Percentiles rank a stretch among this genome's conserved stretches.
phyloP scores from a whole-genome alignment of 495 filamentous ascomycete species.

The Xylaria flabelliformis region DNA sequence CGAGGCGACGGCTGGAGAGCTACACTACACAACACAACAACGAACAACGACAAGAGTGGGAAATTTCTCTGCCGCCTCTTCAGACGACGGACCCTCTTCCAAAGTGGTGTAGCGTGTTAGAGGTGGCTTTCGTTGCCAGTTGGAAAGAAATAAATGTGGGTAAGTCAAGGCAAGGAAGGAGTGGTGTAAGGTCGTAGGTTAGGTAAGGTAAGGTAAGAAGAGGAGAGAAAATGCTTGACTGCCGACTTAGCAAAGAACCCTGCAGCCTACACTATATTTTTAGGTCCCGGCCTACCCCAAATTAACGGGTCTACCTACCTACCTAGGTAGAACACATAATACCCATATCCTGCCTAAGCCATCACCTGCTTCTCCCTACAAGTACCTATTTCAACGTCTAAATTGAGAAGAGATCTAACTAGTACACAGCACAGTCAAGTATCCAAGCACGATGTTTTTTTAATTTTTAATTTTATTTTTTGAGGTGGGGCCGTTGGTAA shows the following conservation, averaged over 20 bases:
- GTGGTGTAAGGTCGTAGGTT: background rate
- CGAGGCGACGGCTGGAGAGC: background rate
- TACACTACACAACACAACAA: background rate
- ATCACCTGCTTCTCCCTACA: background rate
- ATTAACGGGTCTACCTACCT: no score
- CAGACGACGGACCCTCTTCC: constrained; percentile 16
- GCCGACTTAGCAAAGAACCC: background rate
- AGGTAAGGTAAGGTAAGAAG: background rate
- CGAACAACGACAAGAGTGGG: background rate
- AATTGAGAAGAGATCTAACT: background rate
- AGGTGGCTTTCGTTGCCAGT: background rate
- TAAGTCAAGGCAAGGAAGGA: background rate
- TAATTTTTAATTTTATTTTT: background rate
- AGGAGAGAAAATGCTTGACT: background rate
- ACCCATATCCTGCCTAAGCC: background rate
- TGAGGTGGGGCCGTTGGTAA: background rate
- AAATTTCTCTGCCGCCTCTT: constrained; percentile 19
- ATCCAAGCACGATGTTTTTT: no score
- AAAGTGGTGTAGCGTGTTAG: constrained; percentile 4
- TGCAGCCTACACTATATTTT: background rate
- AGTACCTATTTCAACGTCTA: background rate
- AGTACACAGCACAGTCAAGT: background rate
- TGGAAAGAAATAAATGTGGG: constrained; percentile 19
- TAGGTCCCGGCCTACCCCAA: no score
- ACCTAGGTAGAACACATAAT: no score